Evolutionary conservation across 1,284 basidiomycete species (phyloP).

Genomic region (Cutaneotrichosporon spelunceum): DNA sequence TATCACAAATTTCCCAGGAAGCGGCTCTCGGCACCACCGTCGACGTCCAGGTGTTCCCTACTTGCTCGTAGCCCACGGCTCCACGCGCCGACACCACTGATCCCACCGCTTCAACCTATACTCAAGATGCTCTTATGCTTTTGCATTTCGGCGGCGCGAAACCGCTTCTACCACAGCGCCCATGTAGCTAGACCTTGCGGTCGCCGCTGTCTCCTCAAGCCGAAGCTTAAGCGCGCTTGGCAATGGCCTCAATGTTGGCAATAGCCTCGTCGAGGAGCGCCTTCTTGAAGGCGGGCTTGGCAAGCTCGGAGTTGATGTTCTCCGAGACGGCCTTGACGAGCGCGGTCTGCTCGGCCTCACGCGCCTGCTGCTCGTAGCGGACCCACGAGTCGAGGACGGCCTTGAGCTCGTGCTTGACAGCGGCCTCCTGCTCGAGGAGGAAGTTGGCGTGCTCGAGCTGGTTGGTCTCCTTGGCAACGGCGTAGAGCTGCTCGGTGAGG

Average conservation of each 20-base stretch:
- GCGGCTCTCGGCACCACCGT: too few species aligned
- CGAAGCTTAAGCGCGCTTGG: slow-evolving; percentile 62
- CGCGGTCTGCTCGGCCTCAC: slow-evolving; percentile 92
- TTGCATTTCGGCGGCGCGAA: slow-evolving; percentile 14
- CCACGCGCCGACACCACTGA: background rate
- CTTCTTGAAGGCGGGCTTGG: slow-evolving; percentile 89
- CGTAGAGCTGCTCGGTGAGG: slow-evolving; percentile 85
- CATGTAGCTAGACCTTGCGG: background rate
- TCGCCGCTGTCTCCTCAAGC: slow-evolving; percentile 1
- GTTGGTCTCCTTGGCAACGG: slow-evolving; percentile 94
- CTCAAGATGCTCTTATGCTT: slow-evolving; percentile 11
- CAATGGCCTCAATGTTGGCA: slow-evolving; percentile 79
- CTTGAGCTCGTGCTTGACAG: slow-evolving; percentile 85
- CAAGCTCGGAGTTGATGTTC: slow-evolving; percentile 76
- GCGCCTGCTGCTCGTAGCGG: slow-evolving; percentile 91
- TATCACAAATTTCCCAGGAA: too few species aligned
- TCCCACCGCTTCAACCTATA: background rate
- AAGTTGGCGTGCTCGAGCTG: slow-evolving; percentile 86
- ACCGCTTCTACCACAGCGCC: slow-evolving; percentile 7
- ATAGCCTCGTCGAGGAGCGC: slow-evolving; percentile 83
- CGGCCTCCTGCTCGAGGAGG: slow-evolving; percentile 83
- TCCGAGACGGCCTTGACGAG: slow-evolving; percentile 82
- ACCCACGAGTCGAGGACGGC: slow-evolving; percentile 96
- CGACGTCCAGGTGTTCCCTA: too few species aligned
- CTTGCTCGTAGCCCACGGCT: background rate